phyloP scores from a whole-genome alignment of 2,329 filamentous ascomycete genomes.

The Lasiodiplodia sp. region DNA sequence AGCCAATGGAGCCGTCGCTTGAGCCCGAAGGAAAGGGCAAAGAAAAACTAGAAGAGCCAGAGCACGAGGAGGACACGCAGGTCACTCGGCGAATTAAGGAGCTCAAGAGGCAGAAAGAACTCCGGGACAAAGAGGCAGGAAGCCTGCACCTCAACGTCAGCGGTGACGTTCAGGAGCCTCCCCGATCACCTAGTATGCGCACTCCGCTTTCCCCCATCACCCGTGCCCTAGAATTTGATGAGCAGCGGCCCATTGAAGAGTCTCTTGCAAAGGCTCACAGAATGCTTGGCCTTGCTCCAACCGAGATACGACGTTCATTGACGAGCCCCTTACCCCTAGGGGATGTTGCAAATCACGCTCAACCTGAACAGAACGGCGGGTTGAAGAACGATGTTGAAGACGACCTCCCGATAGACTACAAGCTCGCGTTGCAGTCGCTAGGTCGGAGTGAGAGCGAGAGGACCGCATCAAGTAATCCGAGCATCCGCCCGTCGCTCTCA shows the following conservation, averaged over 20 bases:
- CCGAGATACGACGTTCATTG: constrained; percentile 31
- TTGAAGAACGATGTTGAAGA: constrained; percentile 11
- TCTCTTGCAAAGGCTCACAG: constrained; percentile 50
- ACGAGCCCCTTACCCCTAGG: constrained; percentile 28
- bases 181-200: constrained; percentile 23
- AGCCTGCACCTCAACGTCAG: constrained; percentile 39
- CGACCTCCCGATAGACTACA: constrained; percentile 48
- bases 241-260: constrained; percentile 32
- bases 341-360: constrained; percentile 13
- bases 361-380: constrained; percentile 19
- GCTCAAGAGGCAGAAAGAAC: constrained; percentile 63
- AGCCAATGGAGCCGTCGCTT: constrained; percentile 33
- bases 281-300: constrained; percentile 47
- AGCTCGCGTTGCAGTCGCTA: constrained; percentile 45
- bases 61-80: constrained; percentile 56
- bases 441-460: constrained; percentile 22
- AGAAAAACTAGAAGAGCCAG: constrained; percentile 24
- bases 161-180: constrained; percentile 16
- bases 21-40: constrained; percentile 37
- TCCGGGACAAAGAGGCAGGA: constrained; percentile 55
- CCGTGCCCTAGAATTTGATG: constrained; percentile 18
- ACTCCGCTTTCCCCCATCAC: constrained; percentile 27
- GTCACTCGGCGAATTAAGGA: constrained; percentile 66
- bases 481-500: constrained; percentile 20
- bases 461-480: constrained; percentile 20